Evolutionary conservation across 2,329 filamentous ascomycete species (phyloP).

Genomic region (Neurospora sp.): DNA sequence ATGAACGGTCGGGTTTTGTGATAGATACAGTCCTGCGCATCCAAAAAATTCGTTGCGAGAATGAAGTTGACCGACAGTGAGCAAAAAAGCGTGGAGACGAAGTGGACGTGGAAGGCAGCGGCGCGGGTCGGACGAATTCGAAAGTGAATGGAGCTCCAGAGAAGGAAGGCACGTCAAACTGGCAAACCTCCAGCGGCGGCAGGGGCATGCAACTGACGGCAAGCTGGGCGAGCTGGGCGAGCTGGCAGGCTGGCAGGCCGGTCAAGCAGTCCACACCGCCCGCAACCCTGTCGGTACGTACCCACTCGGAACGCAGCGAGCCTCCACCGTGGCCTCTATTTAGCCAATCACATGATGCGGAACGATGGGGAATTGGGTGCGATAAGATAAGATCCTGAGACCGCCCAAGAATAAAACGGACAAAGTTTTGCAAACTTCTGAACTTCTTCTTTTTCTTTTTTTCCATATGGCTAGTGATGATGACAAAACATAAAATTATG

Average conservation of each 20-base stretch:
- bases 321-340: not conserved
- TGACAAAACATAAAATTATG: constrained; percentile 43
- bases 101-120: not conserved
- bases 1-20: not conserved
- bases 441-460: constrained; percentile 19
- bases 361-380: not conserved
- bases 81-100: not conserved
- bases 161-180: not conserved
- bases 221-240: not conserved
- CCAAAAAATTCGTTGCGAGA: not conserved
- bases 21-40: not conserved
- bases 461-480: constrained; percentile 49
- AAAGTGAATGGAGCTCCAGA: not conserved
- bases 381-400: not conserved
- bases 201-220: not conserved
- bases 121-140: not conserved
- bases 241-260: not conserved
- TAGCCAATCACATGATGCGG: not conserved
- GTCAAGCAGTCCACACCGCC: not conserved
- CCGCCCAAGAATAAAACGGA: not conserved
- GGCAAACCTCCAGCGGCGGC: not conserved
- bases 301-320: not conserved
- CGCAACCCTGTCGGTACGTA: not conserved
- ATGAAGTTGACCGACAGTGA: not conserved
- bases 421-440: constrained; percentile 6